Conservation (phyloP, 176 grass and related monocot species). For the Phragmites australis region DNA sequence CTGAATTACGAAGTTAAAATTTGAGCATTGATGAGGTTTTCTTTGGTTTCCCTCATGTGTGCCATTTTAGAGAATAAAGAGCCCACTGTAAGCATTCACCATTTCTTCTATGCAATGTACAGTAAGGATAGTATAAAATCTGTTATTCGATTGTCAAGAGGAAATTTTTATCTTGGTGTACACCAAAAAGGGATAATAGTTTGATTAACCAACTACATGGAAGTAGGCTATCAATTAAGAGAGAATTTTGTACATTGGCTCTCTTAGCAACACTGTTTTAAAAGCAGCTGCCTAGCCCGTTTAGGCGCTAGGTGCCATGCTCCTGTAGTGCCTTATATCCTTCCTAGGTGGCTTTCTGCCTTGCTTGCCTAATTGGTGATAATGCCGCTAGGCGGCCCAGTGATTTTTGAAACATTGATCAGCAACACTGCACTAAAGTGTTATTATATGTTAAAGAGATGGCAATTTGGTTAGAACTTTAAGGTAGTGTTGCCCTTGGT, state of each 20-base stretch:
- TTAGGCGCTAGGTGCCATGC: not conserved
- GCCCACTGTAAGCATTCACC: not conserved
- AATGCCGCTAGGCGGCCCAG: no score
- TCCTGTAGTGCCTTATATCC: no score
- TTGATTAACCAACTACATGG: not conserved
- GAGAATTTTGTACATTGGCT: not conserved
- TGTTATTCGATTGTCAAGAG: not conserved
- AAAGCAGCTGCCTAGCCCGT: not conserved
- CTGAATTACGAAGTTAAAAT: not conserved
- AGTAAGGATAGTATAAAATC: not conserved
- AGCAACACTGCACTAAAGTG: no score
- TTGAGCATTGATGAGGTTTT: not conserved
- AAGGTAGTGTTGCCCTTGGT: no score
- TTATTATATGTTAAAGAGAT: not conserved
- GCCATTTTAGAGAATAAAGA: constrained; percentile 4
- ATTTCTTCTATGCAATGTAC: not conserved
- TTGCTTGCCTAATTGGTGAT: no score
- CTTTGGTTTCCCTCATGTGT: not conserved
- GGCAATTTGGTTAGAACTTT: not conserved
- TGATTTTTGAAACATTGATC: no score
- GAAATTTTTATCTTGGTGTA: not conserved
- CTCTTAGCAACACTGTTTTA: not conserved
- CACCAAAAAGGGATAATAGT: not conserved
- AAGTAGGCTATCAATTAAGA: constrained; percentile 17
- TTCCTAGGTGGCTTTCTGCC: no score